Evolutionary conservation across 371 early-diverging fungal genomes (phyloP).

Genomic region (Mortierella sp.): DNA sequence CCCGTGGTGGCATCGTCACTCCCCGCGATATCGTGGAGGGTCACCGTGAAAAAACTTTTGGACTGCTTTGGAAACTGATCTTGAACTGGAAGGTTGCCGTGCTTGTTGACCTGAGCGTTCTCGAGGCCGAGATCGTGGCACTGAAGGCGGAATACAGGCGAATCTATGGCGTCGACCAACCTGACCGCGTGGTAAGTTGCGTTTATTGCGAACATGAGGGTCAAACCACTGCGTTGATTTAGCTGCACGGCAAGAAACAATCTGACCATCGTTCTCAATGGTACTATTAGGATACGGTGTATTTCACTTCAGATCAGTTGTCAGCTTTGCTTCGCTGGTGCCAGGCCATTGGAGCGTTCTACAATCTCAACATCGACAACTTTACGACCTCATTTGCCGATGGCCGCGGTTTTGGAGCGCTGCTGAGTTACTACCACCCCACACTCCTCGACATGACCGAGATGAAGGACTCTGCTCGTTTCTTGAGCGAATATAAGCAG

Average conservation of each 20-base stretch:
- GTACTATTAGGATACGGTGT: slow-evolving; percentile 45
- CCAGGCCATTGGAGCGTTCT: slow-evolving; percentile 56
- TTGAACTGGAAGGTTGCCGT: slow-evolving; percentile 57
- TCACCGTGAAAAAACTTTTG: slow-evolving; percentile 60
- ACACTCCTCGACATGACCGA: slow-evolving; percentile 47
- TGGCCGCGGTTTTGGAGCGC: slow-evolving; percentile 55
- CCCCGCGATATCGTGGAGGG: slow-evolving; percentile 58
- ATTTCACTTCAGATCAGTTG: slow-evolving; percentile 54
- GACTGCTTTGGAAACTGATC: slow-evolving; percentile 57
- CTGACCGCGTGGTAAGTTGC: slow-evolving; percentile 42
- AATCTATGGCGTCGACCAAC: slow-evolving; percentile 37
- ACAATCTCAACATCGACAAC: slow-evolving; percentile 45
- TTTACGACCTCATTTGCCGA: slow-evolving; percentile 60
- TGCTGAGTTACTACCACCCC: slow-evolving; percentile 59
- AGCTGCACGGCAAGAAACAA: too few relatives aligned
- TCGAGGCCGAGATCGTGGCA: slow-evolving; percentile 41
- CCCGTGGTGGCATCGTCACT: slow-evolving; percentile 46
- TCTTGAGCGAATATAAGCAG: slow-evolving; percentile 44
- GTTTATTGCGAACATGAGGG: too few relatives aligned
- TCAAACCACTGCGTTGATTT: not conserved
- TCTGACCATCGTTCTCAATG: too few relatives aligned
- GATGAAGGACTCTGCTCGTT: slow-evolving; percentile 54
- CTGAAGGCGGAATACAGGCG: slow-evolving; percentile 39
- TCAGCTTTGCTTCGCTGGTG: slow-evolving; percentile 58
- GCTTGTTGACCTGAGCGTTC: slow-evolving; percentile 38